Evolutionary conservation across 2,329 filamentous ascomycete genomes (phyloP), one percentile per base, ranked within the genome.

Genomic region (Balansia obtecta): DNA sequence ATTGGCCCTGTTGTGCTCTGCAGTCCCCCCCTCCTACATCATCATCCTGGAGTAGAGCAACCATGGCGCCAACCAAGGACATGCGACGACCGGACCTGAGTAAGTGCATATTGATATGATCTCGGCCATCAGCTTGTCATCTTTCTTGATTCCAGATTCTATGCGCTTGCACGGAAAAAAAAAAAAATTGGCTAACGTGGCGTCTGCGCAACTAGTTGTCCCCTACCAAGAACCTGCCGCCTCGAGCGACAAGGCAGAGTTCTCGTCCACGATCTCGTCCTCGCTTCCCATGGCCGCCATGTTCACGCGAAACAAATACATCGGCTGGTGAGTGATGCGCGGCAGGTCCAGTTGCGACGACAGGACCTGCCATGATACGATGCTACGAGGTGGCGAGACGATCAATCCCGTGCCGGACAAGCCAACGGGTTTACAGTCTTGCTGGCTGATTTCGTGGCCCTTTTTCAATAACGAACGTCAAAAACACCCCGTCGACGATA

Each of bases 251-350:
- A 61, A 72, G 55, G 71, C 77, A 56, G 89, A 95, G 63, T 78
- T 95, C 67, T 74, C 80, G 49, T 84, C 85, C 68, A 88, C 75
- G 30, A 62, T 83, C 50, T 72, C 77, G 30, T 91, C 84, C 63
- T 94, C 90, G 37, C 74, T 97, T 63, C 91, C 91, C 52, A 96
- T 96, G 91, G 89, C 88, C 52, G 90, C 90, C 56, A 94, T 95
- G 77, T 93, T 95, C 65, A 93, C 86, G 60, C 79, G 89, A 58
- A 95, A 95, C 71, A 86, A 87, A 77, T 93, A 79, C 61, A 70
- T 84, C 52, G 80, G 80, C 63, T 84, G 80, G 78, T 80, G 67
- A 53, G 72, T 64, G 30, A 3, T 13, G 38, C 40, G 34, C 5
- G 32, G 5, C n/a, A 15, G 7, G 30, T 16, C 46, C 32, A 15